Evolutionary conservation across 1,139 yeast species (phyloP), one percentile per base, ranked within the genome.

Genomic region (Magnusiomyces suaveolens): DNA sequence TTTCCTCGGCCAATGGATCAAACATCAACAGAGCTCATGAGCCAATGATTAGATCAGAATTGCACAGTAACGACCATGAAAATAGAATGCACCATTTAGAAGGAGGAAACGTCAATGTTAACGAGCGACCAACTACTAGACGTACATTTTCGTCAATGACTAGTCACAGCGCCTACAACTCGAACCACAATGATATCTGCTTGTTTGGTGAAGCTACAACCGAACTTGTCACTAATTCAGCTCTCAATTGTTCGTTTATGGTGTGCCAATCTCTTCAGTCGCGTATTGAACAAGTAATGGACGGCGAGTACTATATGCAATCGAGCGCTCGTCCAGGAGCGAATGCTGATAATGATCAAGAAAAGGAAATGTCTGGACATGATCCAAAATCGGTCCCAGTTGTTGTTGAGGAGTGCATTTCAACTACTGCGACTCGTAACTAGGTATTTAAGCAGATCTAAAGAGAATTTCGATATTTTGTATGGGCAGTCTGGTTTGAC

Each of bases 151-250:
- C 36, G 36, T 29, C 36, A 6, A 29, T 29, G 36, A 29, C 36
- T 8, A 29, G 12, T 12, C 36, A 29, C 12, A 29, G 12, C 12
- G 12, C 6, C 36, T 12, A 29, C 12, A 12, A 12, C 36, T 29
- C 36, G 12, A 29, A 29, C 12, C 6, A 12, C 18, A n/a, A 10
- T 36, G 16, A 36, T 10, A n/a, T 36, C 10, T 36, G 41, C 18
- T 16, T 53, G 36, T 50, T 53, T 46, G 55, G 55, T 12, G 48
- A 38, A 16, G 55, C 48, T 14, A 36, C 52, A 8, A 46, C 48
- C 3, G 52, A 53, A 29, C 38, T 53, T 8, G 21, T 53, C 2
- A 53, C 55, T 10, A 39, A 46, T 29, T 41, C 50, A 2, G 14
- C 14, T 16, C 50, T 53, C 26, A 41, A 46, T 1, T 25, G 48